Base-by-base conservation (phyloP, 768 basidiomycete species). In the Filobasidium wieringae region DNA sequence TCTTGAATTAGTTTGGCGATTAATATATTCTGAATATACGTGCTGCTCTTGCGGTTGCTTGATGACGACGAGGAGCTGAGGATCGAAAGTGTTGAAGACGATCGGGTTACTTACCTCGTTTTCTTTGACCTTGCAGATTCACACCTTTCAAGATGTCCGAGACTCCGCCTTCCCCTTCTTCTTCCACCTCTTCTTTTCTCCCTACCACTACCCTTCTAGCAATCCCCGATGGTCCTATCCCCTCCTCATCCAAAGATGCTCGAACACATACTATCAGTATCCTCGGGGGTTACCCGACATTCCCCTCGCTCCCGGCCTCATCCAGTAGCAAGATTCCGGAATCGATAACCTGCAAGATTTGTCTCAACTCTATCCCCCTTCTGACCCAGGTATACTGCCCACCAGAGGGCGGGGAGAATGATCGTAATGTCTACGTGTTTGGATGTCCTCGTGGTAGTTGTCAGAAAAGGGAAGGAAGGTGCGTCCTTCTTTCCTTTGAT, bases 301-400 rank as follows among this genome's bases (percentile, higher is more conserved):
- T 70, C 53, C 68, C 71, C 12, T 55, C 66, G 22, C 41, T 67
- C 1, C 51, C 62, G 2, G 29, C 51, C 40, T 31, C 54, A n/a
- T 31, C 62, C 9, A 12, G 33, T 14, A 27, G n/a, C 24, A 15
- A 33, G 29, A 51, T 64, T 11, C 68, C 69, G 3, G 36, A 55
- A 24, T 40, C 55, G 1, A 57, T 73, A 39, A 61, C 37, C 24
- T 73, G 72, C 50, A 61, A 61, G 12, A 36, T 66, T 15, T 73
- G 72, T 50, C 59, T 64, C 17, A 15, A 60, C 6, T 57, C 68
- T n/a, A 69, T 73, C 30, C 72, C 72, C 9, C 62, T 73, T 1
- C 49, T 73, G 22, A 62, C 66, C 7, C 72, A 73, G 54, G 70
- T 73, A 6, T 73, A 73, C 53, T 71, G 70, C 54, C 72, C 72